Conservation (phyloP, 768 basidiomycete genomes). For the Phlebiopsis flavidoalba region DNA sequence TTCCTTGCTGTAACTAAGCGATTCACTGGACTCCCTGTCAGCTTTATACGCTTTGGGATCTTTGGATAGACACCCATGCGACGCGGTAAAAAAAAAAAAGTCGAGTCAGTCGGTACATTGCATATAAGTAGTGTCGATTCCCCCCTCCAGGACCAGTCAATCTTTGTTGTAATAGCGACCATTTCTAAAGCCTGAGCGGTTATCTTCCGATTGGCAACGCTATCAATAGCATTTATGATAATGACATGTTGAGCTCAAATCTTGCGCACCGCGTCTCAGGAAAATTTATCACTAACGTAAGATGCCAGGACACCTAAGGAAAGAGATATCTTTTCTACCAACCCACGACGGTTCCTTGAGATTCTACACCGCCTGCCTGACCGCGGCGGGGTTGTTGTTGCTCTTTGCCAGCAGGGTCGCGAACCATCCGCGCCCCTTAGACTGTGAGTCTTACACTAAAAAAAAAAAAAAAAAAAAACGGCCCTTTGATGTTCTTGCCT, state of each 20-base stretch:
- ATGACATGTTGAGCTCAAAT: constrained; percentile 27
- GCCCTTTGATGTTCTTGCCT: too few relatives aligned
- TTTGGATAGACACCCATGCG: constrained; percentile 84
- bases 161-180: neutral
- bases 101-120: too few relatives aligned
- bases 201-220: constrained; percentile 39
- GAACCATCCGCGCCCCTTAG: constrained; percentile 63
- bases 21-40: constrained; percentile 23
- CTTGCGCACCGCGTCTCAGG: neutral
- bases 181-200: neutral
- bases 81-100: too few relatives aligned
- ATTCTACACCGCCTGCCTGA: constrained; percentile 64
- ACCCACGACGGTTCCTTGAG: constrained; percentile 66
- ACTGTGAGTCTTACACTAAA: constrained; percentile 50
- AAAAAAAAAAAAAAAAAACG: too few relatives aligned
- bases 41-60: constrained; percentile 83
- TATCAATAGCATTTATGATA: constrained; percentile 48
- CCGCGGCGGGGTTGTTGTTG: constrained; percentile 40
- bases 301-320: constrained; percentile 40
- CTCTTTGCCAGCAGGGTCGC: constrained; percentile 76
- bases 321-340: constrained; percentile 66
- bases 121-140: too few relatives aligned
- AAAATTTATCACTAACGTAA: neutral
- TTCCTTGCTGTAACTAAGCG: neutral
- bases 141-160: too few relatives aligned